Evolutionary conservation across 225 moss, liverwort and hornwort species (phyloP), one percentile per base, ranked within the genome.

Genomic region (Straminergon stramineum): DNA sequence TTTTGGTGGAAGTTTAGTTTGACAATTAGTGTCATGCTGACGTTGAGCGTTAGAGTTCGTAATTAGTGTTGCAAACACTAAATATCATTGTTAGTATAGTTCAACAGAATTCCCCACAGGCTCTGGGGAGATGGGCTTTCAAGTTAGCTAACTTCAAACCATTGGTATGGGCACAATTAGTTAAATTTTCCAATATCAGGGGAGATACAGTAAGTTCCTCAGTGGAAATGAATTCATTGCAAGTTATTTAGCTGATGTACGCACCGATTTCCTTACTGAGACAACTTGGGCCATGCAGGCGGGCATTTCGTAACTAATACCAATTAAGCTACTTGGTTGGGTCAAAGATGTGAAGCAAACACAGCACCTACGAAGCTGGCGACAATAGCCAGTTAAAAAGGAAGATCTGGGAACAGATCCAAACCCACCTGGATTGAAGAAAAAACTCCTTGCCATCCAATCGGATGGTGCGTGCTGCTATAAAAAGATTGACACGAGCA

Each of bases 391-490:
- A 43, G 62, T 16, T 67, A 13, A 21, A 76, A 45, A 75, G 27
- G 16, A 60, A 81, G 24, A 61, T 24, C 28, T 35, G 27, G 43
- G 66, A 37, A 69, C 81, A 60, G 32, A 45, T 53, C 51, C 52
- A 68, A 88, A 78, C 90, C 55, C 75, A 94, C 93, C 95, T 96
- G 75, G 96, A 95, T 92, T 94, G 96, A 81, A 96, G 91, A 88
- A 96, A 97, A 86, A 98, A 95, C 62, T 96, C 96, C 91, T 98
- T 96, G 86, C 96, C 97, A 82, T 98, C 96, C 37, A 95, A 84
- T 88, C 92, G 93, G 39, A 94, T 92, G 73, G 87, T 87, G 75
- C 91, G 94, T 82, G 94, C 95, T 85, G 92, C 75, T 61, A 87
- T 63, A 57, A 89, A n/a, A 83, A 31, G 48, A 85, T 62, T 14